Percentiles rank a stretch among this genome's conserved stretches.
Conservation (phyloP, 1,284 basidiomycete genomes). For the Grifola frondosa region DNA sequence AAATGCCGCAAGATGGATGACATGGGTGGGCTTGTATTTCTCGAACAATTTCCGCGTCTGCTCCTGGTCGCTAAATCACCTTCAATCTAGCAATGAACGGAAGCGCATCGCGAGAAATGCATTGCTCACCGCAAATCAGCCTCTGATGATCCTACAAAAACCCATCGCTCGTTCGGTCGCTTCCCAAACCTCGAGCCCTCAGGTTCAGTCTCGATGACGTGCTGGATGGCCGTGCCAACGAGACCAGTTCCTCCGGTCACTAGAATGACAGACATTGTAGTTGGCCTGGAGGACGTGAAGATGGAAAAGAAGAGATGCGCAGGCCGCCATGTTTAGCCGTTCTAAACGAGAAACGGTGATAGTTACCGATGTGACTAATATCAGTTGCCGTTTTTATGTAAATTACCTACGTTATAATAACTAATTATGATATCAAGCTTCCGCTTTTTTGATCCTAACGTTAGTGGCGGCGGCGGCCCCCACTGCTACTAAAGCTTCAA, state of each 20-base stretch:
- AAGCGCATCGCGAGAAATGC: no score
- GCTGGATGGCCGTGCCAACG: slow-evolving; percentile 79
- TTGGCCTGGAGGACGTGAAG: not conserved
- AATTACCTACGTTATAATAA: no score
- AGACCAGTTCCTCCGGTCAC: slow-evolving; percentile 87
- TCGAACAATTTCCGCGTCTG: slow-evolving; percentile 73
- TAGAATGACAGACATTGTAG: slow-evolving; percentile 50
- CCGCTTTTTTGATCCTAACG: no score
- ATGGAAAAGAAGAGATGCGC: not conserved
- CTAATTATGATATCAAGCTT: no score
- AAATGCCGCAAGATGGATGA: slow-evolving; percentile 86
- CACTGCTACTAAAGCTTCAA: no score
- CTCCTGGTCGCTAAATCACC: slow-evolving; percentile 51
- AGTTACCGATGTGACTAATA: no score
- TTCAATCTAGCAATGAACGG: no score
- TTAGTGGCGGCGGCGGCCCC: no score
- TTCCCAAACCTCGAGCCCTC: slow-evolving; percentile 77
- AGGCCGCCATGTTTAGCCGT: no score
- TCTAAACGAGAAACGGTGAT: no score
- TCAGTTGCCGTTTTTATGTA: no score
- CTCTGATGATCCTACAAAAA: slow-evolving; percentile 76
- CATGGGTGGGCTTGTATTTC: slow-evolving; percentile 87
- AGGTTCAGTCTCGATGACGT: slow-evolving; percentile 77
- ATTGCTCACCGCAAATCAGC: slow-evolving; percentile 68
- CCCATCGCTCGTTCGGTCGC: slow-evolving; percentile 75